phyloP scores from a whole-genome alignment of 345 rosid genomes.

The Linum trigynum region DNA sequence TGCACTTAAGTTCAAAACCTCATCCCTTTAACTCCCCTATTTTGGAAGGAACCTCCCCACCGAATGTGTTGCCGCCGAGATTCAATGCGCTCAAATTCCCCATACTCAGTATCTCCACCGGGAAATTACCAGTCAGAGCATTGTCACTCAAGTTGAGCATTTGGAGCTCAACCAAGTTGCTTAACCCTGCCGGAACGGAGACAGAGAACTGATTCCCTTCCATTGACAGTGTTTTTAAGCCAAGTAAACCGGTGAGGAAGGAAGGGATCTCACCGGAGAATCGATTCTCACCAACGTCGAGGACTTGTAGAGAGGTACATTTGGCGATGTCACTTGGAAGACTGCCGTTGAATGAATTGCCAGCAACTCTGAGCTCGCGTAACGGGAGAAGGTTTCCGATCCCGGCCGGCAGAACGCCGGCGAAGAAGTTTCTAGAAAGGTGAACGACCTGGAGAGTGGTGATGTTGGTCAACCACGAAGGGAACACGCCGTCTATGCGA shows the following conservation, averaged over 20 bases:
- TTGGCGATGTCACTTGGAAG: constrained; percentile 38
- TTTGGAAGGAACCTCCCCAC: constrained; percentile 44
- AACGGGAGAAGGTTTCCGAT: constrained; percentile 35
- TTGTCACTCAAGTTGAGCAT: constrained; percentile 48
- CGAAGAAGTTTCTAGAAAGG: constrained; percentile 52
- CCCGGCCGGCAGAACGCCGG: constrained; percentile 36
- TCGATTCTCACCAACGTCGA: constrained; percentile 57
- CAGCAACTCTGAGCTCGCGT: constrained; percentile 54
- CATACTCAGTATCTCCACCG: constrained; percentile 41
- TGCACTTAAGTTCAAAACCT: constrained; percentile 54
- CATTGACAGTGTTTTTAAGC: constrained; percentile 38
- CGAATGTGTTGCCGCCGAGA: constrained; percentile 47
- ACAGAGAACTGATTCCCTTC: constrained; percentile 59
- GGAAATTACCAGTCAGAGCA: constrained; percentile 46
- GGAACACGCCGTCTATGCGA: constrained; percentile 43
- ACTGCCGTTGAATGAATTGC: constrained; percentile 44
- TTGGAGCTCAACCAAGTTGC: constrained; percentile 42
- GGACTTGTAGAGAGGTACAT: constrained; percentile 41
- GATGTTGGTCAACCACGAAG: constrained; percentile 56
- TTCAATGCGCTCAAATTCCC: constrained; percentile 50
- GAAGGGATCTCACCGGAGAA: constrained; percentile 48
- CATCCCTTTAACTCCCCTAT: constrained; percentile 49
- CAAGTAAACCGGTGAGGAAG: constrained; percentile 36
- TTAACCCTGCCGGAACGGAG: constrained; percentile 39
- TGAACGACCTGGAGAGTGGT: constrained; percentile 41